phyloP scores from a whole-genome alignment of 306 rosid species.

The Cyclanthera cordifolia region DNA sequence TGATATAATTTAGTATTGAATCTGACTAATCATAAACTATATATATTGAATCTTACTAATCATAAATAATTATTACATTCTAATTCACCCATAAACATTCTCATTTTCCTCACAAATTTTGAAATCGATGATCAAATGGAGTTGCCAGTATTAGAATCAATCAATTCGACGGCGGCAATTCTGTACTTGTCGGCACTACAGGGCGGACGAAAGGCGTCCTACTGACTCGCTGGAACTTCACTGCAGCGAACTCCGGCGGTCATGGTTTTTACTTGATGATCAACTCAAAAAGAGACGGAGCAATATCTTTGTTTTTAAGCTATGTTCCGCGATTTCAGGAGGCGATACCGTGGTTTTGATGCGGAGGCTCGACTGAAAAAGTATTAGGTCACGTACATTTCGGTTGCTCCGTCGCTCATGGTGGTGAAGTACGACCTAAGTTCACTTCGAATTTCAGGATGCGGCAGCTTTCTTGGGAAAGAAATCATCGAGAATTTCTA shows the following conservation, averaged over 20 bases:
- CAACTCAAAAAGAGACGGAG: background rate
- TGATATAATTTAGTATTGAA: too few species aligned
- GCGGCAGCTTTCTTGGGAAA: conserved; percentile 71
- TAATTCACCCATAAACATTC: too few species aligned
- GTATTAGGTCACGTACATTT: conserved; percentile 39
- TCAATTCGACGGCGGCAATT: conserved; percentile 62
- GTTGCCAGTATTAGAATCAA: background rate
- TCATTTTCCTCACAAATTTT: background rate
- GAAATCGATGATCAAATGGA: background rate
- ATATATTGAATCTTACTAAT: too few species aligned
- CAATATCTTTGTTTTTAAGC: conserved; percentile 28
- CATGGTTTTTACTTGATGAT: background rate
- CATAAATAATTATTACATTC: too few species aligned
- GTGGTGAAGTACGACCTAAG: conserved; percentile 46
- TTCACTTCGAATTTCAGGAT: conserved; percentile 34
- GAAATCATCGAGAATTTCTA: conserved; percentile 38
- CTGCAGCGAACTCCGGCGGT: conserved; percentile 31
- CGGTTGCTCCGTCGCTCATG: conserved; percentile 69
- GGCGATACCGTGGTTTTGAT: conserved; percentile 61
- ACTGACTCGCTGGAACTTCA: conserved; percentile 49
- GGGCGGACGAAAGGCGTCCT: conserved; percentile 64
- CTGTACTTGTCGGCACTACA: conserved; percentile 81
- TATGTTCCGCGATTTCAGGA: conserved; percentile 37
- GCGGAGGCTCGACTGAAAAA: conserved; percentile 62
- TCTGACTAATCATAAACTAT: too few species aligned